Percentiles rank a stretch among this genome's conserved stretches.
Evolutionary conservation across 306 rosid genomes (phyloP).

Genomic region (Myrica gale): DNA sequence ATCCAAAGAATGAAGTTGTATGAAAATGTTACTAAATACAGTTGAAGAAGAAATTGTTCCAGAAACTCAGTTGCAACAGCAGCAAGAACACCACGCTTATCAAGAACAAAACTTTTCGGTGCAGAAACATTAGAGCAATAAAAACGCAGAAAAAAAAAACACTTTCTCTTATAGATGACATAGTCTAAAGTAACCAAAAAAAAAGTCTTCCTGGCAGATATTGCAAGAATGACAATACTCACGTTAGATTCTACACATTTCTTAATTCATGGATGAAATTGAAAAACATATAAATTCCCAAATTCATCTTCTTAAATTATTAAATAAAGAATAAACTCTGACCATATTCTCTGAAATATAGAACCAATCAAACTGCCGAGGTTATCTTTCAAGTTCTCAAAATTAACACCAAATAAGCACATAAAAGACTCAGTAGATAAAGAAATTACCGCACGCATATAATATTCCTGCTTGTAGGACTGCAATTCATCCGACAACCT

Average conservation of each 20-base stretch:
- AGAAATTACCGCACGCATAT: constrained; percentile 49
- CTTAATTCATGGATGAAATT: neutral
- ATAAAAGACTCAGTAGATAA: neutral
- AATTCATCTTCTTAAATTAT: constrained; percentile 2
- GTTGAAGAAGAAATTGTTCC: too few species aligned
- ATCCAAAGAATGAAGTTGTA: too few species aligned
- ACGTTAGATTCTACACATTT: neutral
- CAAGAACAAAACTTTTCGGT: neutral
- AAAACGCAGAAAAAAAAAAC: neutral
- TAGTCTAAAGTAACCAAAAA: neutral
- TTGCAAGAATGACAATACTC: neutral
- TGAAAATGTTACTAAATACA: too few species aligned
- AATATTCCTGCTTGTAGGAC: constrained; percentile 35
- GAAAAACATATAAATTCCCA: neutral
- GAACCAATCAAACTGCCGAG: neutral
- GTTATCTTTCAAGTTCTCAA: neutral
- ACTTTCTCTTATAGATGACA: neutral
- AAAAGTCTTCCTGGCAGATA: neutral
- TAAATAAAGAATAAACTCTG: neutral
- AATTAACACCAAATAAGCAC: neutral
- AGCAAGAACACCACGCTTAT: constrained; percentile 1
- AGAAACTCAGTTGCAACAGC: neutral
- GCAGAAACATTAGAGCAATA: neutral
- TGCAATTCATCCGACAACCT: constrained; percentile 50
- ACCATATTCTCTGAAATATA: neutral